Percentiles rank a stretch among this genome's conserved stretches.
phyloP scores from a whole-genome alignment of 805 yeast species.

The Candida krabiensis region DNA sequence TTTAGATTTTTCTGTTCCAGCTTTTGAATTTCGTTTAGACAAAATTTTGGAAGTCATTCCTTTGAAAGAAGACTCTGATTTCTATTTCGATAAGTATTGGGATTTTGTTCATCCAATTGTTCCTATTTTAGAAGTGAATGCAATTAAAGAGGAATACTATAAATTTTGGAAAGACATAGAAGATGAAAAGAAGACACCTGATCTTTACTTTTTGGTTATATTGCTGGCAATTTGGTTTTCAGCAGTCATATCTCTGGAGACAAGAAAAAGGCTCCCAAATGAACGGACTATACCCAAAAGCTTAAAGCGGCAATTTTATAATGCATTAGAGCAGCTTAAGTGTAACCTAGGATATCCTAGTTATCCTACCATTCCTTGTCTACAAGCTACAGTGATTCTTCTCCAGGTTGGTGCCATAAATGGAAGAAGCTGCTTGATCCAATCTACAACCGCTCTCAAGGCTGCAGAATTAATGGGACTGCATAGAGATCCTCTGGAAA shows the following conservation, averaged over 20 bases:
- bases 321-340: neutral
- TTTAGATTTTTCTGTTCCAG: neutral
- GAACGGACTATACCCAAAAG: neutral
- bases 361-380: neutral
- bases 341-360: neutral
- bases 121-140: neutral
- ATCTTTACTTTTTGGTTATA: too few species aligned
- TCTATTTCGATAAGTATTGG: neutral
- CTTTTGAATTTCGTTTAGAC: neutral
- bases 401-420: neutral
- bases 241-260: neutral
- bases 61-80: neutral
- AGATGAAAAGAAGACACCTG: neutral
- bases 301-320: neutral
- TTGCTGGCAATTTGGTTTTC: neutral
- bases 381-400: neutral
- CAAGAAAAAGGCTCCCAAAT: neutral
- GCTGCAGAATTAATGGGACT: neutral
- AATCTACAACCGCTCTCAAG: neutral
- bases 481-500: neutral
- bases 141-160: neutral
- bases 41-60: neutral
- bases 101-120: neutral
- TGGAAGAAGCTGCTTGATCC: neutral
- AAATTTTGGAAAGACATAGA: neutral